A percentile compares a stretch with the other conserved stretches of the same genome.
Evolutionary conservation across 345 rosid species (phyloP).

Genomic region (Zanthoxylum bungeanum): DNA sequence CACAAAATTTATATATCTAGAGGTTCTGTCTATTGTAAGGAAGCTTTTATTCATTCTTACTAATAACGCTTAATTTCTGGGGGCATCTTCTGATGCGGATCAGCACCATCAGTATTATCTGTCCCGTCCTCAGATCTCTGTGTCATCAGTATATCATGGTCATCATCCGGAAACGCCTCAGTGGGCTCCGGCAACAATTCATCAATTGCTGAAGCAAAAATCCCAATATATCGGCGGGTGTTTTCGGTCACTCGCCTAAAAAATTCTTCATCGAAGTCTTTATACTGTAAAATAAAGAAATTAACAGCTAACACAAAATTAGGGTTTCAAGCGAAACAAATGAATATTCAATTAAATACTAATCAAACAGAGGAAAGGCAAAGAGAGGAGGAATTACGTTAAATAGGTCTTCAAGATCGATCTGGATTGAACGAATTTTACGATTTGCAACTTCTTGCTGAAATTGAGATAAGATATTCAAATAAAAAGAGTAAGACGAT

Average conservation of each 20-base stretch:
- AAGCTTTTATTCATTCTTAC: slow-evolving; percentile 42
- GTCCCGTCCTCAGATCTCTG: slow-evolving; percentile 76
- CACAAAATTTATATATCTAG: not conserved
- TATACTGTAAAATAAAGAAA: slow-evolving; percentile 41
- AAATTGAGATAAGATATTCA: slow-evolving; percentile 7
- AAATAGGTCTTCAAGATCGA: slow-evolving; percentile 72
- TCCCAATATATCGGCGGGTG: slow-evolving; percentile 78
- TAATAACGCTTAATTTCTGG: slow-evolving; percentile 82
- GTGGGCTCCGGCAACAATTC: slow-evolving; percentile 87
- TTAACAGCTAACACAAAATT: slow-evolving; percentile 5
- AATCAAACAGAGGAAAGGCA: not conserved
- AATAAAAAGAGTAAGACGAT: not conserved
- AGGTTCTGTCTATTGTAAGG: not conserved
- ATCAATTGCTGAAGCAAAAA: slow-evolving; percentile 73
- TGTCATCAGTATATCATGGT: slow-evolving; percentile 80
- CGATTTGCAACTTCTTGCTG: slow-evolving; percentile 93
- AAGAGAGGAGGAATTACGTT: slow-evolving; percentile 44
- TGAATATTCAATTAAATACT: too few relatives aligned
- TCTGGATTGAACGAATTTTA: slow-evolving; percentile 68
- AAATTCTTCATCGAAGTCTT: slow-evolving; percentile 67
- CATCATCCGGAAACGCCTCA: slow-evolving; percentile 84
- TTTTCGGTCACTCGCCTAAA: slow-evolving; percentile 72
- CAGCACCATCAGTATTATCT: slow-evolving; percentile 58
- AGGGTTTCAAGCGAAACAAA: not conserved
- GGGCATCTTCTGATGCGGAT: slow-evolving; percentile 79